Percentiles rank a stretch among this genome's conserved stretches.
phyloP scores from a whole-genome alignment of 768 basidiomycete species.

The Agrocybe pediades region DNA sequence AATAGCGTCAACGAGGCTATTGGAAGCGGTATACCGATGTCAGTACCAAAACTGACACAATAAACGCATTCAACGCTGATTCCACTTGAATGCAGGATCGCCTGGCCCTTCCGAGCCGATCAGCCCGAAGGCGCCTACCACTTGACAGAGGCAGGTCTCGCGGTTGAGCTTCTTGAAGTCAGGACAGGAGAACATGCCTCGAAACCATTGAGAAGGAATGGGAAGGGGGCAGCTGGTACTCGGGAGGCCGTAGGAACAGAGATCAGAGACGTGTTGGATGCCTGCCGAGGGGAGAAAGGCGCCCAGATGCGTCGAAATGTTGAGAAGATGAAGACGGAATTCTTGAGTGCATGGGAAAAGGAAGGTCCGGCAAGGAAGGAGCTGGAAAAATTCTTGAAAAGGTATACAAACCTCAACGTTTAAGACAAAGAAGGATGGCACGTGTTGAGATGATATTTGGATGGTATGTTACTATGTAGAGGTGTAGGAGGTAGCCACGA shows the following conservation, averaged over 20 bases:
- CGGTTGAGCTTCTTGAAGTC: slow-evolving; percentile 6
- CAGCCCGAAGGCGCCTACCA: slow-evolving; percentile 7
- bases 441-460: too few species aligned
- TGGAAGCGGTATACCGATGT: slow-evolving; percentile 12
- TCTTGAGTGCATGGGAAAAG: background rate
- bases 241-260: too few species aligned
- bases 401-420: too few species aligned
- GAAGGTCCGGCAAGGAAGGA: slow-evolving; percentile 1
- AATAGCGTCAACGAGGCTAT: slow-evolving; percentile 14
- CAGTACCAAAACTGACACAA: background rate
- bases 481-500: too few species aligned
- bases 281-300: too few species aligned
- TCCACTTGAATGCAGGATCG: too few species aligned
- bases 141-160: slow-evolving; percentile 5
- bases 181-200: slow-evolving; percentile 7
- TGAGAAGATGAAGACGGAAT: background rate
- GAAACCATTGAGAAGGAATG: slow-evolving; percentile 5
- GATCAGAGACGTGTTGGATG: too few species aligned
- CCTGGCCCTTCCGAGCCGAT: slow-evolving; percentile 12
- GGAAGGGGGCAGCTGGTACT: too few species aligned
- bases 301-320: slow-evolving; percentile 2
- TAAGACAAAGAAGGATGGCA: too few species aligned
- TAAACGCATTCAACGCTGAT: too few species aligned
- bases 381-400: slow-evolving; percentile 1
- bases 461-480: too few species aligned